Conservation (phyloP, 352 stramenopile genomes). For the Globisporangium takayamanum region DNA sequence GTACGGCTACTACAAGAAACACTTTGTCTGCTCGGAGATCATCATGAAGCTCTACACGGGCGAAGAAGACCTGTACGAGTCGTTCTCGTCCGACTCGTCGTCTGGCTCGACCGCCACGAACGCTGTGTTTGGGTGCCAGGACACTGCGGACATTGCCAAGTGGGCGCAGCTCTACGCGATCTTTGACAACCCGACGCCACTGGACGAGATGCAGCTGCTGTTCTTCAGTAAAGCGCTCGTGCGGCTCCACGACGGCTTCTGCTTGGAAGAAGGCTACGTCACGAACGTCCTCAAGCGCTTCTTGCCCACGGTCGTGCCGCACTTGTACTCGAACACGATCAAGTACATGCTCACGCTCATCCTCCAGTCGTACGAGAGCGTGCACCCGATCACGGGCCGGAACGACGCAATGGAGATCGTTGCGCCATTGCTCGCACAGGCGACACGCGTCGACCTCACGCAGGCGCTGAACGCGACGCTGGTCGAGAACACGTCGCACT, state of each 20-base stretch:
- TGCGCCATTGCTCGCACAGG: conserved; percentile 46
- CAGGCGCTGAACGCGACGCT: conserved; percentile 37
- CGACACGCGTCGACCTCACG: conserved; percentile 34
- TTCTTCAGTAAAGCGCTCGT: conserved; percentile 87
- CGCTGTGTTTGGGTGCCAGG: conserved; percentile 77
- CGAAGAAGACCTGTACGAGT: conserved; percentile 85
- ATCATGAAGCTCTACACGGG: conserved; percentile 89
- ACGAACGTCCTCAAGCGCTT: conserved; percentile 75
- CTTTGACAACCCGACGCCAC: conserved; percentile 63
- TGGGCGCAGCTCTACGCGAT: conserved; percentile 82
- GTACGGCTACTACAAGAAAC: conserved; percentile 87
- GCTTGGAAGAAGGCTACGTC: conserved; percentile 82
- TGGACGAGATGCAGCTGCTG: conserved; percentile 83
- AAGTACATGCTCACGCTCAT: conserved; percentile 89
- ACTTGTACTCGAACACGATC: conserved; percentile 86
- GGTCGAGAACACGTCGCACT: conserved; percentile 70
- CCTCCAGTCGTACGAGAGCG: conserved; percentile 83
- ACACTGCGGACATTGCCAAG: conserved; percentile 61
- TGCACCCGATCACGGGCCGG: conserved; percentile 80
- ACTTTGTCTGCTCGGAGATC: conserved; percentile 86
- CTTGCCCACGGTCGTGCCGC: conserved; percentile 65
- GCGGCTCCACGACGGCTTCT: conserved; percentile 81
- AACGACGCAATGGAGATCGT: conserved; percentile 86
- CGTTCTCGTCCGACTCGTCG: conserved; percentile 79
- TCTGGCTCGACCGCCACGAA: conserved; percentile 56